Evolutionary conservation across 2,329 filamentous ascomycete genomes (phyloP).

Genomic region (Colletotrichum chlorophyti): DNA sequence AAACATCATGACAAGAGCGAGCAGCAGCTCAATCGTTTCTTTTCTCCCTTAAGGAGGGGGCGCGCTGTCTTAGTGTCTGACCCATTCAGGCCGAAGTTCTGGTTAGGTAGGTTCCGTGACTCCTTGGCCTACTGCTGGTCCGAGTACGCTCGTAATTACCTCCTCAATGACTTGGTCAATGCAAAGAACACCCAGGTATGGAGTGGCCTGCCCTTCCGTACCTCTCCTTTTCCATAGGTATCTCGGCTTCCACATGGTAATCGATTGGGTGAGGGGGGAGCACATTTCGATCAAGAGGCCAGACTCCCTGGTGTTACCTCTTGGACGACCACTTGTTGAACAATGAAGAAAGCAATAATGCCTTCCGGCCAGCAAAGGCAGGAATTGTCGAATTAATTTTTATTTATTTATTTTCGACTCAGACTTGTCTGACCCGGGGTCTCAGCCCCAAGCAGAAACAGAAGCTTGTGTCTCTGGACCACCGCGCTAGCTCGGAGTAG

Average conservation of each 20-base stretch:
- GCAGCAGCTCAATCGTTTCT: no score
- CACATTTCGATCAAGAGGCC: not conserved
- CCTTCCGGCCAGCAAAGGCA: not conserved
- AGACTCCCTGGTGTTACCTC: not conserved
- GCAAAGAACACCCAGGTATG: slow-evolving; percentile 15
- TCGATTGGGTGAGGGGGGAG: not conserved
- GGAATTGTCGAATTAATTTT: slow-evolving; percentile 3
- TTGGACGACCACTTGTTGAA: not conserved
- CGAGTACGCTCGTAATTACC: not conserved
- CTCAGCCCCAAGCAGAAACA: slow-evolving; percentile 20
- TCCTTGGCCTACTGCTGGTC: slow-evolving; percentile 10
- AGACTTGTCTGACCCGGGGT: slow-evolving; percentile 8
- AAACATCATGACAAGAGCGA: no score
- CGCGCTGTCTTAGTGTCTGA: not conserved
- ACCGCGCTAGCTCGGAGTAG: not conserved
- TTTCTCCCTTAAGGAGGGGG: slow-evolving; percentile 13
- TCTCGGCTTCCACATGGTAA: no score
- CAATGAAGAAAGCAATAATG: no score
- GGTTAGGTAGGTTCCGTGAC: slow-evolving; percentile 13
- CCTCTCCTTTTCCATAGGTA: no score
- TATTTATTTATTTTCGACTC: not conserved
- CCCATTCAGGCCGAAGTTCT: no score
- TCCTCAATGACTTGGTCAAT: not conserved
- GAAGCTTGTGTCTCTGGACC: slow-evolving; percentile 14
- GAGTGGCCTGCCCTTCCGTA: slow-evolving; percentile 13